Conservation (phyloP, 2,329 filamentous ascomycete genomes). For the Neocatenulostroma microsporum region DNA sequence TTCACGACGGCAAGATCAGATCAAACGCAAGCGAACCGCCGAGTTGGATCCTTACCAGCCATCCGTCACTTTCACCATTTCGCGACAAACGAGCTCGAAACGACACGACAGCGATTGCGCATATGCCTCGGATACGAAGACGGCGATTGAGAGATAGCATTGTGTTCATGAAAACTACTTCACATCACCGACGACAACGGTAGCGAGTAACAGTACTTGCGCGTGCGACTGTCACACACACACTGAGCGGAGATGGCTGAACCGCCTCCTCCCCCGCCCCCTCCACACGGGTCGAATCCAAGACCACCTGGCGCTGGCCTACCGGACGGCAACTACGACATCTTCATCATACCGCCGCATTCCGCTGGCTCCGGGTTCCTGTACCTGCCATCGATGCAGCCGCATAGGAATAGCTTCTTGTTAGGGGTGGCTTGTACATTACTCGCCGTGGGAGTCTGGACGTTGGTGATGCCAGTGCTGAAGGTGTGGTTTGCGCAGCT, state of each 20-base stretch:
- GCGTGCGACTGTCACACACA: too few species aligned
- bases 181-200: conserved; percentile 4
- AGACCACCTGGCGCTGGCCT: conserved; percentile 56
- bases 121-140: conserved; percentile 15
- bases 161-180: too few species aligned
- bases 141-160: conserved; percentile 9
- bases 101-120: neutral
- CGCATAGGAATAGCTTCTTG: conserved; percentile 82
- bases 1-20: neutral
- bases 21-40: neutral
- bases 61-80: neutral
- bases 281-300: conserved; percentile 74
- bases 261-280: conserved; percentile 69
- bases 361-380: conserved; percentile 83
- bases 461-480: conserved; percentile 64
- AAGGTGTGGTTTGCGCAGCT: conserved; percentile 65
- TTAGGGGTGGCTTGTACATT: conserved; percentile 76
- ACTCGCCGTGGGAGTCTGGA: conserved; percentile 63
- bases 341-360: conserved; percentile 92
- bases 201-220: neutral
- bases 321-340: conserved; percentile 88
- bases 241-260: conserved; percentile 15
- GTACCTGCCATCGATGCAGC: conserved; percentile 82
- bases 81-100: neutral
- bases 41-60: neutral